Percentiles rank a stretch among this genome's conserved stretches.
Evolutionary conservation across 345 rosid genomes (phyloP).

Genomic region (Salix purpurea): DNA sequence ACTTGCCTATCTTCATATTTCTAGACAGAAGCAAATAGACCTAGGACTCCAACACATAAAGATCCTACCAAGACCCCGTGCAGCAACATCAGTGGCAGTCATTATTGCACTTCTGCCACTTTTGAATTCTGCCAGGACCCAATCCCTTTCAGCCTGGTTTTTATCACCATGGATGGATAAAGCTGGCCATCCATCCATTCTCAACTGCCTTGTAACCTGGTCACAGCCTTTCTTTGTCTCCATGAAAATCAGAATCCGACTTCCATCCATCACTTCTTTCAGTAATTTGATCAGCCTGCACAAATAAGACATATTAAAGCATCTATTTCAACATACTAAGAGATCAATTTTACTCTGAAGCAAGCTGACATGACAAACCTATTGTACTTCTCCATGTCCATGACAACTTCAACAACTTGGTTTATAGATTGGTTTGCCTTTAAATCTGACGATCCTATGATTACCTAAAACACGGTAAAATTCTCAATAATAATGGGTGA

Average conservation of each 20-base stretch:
- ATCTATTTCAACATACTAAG: constrained; percentile 1
- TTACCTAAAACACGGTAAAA: constrained; percentile 46
- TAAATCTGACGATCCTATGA: constrained; percentile 73
- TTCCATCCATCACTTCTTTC: constrained; percentile 78
- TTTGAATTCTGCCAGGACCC: constrained; percentile 93
- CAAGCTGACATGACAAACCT: constrained; percentile 52
- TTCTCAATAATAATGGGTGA: constrained; percentile 4
- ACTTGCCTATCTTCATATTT: constrained; percentile 53
- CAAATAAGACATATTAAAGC: constrained; percentile 1
- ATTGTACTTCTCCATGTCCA: constrained; percentile 73
- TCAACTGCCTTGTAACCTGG: constrained; percentile 87
- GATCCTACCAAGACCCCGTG: constrained; percentile 99
- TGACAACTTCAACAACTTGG: constrained; percentile 81
- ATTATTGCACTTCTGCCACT: constrained; percentile 88
- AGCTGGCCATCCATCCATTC: constrained; percentile 99
- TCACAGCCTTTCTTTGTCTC: constrained; percentile 97
- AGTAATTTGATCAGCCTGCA: constrained; percentile 72
- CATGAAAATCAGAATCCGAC: constrained; percentile 75
- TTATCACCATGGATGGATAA: constrained; percentile 97
- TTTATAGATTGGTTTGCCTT: constrained; percentile 92
- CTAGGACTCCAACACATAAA: constrained; percentile 58
- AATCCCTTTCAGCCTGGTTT: constrained; percentile 87
- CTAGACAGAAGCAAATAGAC: constrained; percentile 38
- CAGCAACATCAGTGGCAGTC: constrained; percentile 99
- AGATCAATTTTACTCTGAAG: neutral